phyloP scores from a whole-genome alignment of 306 rosid species.

The Benincasa hispida region DNA sequence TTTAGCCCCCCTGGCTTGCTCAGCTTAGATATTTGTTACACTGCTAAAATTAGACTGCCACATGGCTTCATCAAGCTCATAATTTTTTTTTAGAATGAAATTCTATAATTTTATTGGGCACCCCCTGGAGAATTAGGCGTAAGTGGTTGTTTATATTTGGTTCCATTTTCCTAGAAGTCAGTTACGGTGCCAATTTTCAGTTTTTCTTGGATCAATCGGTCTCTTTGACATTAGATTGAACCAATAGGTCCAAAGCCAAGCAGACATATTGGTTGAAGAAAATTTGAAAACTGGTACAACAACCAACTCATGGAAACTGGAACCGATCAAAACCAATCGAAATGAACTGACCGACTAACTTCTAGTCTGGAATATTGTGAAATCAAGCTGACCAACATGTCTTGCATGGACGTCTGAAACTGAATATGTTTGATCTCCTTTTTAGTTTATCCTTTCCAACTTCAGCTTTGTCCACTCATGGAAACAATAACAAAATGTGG shows the following conservation, averaged over 20 bases:
- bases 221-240: neutral
- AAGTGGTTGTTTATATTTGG: neutral
- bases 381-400: neutral
- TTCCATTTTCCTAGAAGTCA: neutral
- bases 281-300: neutral
- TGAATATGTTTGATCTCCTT: neutral
- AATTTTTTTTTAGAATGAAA: neutral
- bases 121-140: neutral
- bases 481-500: neutral
- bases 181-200: neutral
- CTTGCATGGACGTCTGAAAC: neutral
- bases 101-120: neutral
- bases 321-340: neutral
- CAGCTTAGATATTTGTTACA: neutral
- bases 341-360: neutral
- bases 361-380: neutral
- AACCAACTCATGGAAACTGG: neutral
- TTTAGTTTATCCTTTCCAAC: neutral
- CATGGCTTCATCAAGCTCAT: neutral
- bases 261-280: neutral
- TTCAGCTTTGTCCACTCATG: neutral
- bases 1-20: neutral
- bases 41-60: neutral
- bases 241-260: neutral
- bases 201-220: neutral